These are phyloP conservation scores for Abrus pulchellus DNA, from an alignment of 306 rosid species.

Conservation along the genomic window DNA sequence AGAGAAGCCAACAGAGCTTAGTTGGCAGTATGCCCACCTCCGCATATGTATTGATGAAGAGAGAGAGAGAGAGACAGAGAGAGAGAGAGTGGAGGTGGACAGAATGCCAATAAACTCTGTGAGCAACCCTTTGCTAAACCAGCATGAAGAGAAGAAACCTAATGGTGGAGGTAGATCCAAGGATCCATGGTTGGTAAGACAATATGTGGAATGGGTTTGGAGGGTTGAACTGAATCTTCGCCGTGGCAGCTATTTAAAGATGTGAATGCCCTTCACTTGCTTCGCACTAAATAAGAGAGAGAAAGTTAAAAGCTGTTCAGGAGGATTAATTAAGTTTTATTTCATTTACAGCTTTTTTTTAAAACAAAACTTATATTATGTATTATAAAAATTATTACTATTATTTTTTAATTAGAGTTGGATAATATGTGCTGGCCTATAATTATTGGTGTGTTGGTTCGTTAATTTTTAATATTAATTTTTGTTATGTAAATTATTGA, in stretches of 20 bases:
- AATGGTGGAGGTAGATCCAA: too few relatives aligned
- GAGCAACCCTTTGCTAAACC: constrained; percentile 76
- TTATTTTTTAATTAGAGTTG: too few relatives aligned
- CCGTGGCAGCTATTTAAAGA: constrained; percentile 30
- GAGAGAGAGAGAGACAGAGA: background rate
- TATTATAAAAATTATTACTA: too few relatives aligned
- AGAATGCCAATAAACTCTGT: constrained; percentile 98
- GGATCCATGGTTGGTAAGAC: too few relatives aligned
- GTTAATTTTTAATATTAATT: too few relatives aligned
- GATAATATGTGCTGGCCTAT: too few relatives aligned
- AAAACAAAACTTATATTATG: too few relatives aligned
- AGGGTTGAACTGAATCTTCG: background rate
- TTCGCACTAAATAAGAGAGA: background rate
- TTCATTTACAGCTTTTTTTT: too few relatives aligned
- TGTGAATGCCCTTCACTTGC: background rate
- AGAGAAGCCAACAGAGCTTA: constrained; percentile 78
- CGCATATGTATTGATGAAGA: constrained; percentile 7
- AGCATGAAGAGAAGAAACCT: constrained; percentile 45
- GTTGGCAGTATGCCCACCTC: constrained; percentile 99
- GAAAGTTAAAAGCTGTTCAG: background rate
- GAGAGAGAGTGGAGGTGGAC: constrained; percentile 82
- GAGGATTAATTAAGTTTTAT: too few relatives aligned
- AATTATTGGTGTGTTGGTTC: too few relatives aligned
- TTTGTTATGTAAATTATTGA: too few relatives aligned
- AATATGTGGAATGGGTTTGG: too few relatives aligned